Evolutionary conservation across 164 flowering plant genomes (phyloP).

Genomic region (Chloranthus sessilifolius): DNA sequence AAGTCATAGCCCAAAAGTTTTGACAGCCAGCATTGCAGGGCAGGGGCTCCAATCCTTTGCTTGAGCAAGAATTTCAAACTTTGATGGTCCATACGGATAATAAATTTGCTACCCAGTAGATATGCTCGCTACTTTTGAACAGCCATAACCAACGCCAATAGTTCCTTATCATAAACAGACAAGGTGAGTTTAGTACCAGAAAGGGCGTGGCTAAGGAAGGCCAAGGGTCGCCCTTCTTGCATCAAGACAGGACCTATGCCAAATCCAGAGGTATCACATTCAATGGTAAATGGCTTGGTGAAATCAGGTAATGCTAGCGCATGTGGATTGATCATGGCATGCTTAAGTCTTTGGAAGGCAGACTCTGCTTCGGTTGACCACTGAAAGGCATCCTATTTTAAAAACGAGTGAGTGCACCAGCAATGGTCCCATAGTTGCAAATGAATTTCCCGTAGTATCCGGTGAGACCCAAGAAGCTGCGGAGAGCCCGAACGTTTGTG

Average conservation of each 20-base stretch:
- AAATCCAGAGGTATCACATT: neutral
- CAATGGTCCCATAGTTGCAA: neutral
- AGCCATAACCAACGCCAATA: neutral
- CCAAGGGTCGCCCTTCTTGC: slow-evolving; percentile 3
- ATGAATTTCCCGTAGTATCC: neutral
- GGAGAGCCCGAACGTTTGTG: neutral
- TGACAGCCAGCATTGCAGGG: neutral
- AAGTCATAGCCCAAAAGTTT: neutral
- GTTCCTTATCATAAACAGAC: neutral
- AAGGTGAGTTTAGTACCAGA: neutral
- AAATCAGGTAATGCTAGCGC: neutral
- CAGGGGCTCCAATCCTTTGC: neutral
- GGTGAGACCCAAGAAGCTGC: neutral
- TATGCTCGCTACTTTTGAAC: neutral
- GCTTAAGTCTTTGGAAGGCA: neutral
- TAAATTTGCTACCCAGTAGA: neutral
- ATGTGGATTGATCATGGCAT: neutral
- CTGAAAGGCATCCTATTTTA: neutral
- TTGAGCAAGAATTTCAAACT: neutral
- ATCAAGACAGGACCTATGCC: neutral
- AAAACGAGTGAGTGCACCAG: neutral
- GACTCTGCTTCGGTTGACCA: neutral
- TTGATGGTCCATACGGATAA: neutral
- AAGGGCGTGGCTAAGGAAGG: neutral
- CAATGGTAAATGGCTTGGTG: neutral